Base-by-base conservation (phyloP, 306 rosid species). In the Elaeagnus macrophylla region DNA sequence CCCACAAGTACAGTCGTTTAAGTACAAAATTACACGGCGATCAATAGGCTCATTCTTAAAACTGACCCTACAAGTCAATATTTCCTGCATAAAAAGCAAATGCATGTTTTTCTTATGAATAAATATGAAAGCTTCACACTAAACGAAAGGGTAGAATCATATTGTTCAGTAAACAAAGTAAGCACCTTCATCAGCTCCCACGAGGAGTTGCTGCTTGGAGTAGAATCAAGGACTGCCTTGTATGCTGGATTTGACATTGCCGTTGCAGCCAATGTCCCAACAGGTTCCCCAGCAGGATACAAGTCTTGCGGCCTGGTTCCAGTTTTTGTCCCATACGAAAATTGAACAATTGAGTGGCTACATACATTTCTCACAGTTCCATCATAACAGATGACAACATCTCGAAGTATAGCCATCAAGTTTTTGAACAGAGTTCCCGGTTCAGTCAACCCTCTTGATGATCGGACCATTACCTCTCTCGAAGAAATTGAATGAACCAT, bases 231-330 rank as follows among this genome's bases (percentile, higher is more conserved):
- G 55, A 91, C 99, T 32, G 97, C 95, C 63, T 86, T 87, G 56
- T 87, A 91, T 3, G 99, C 99, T 75, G 99, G 99, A 74, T 79
- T 91, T 10, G 99, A 91, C 96, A 91, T 91, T 0, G 96, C 77
- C 5, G 99, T 91, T 56, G 99, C 99, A 51, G 96, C 99, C 66
- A 91, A 72, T 54, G 87, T 95, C 9, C 99, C 99, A 47, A 91
- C 99, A 54, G 99, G 99, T 79, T 87, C 99, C 8, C 99, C 99
- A 14, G 99, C 72, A 71, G 99, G 96, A 54, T 82, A 82, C 19
- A 87, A 60, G 54, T 53, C 78, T 8, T 68, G 67, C 11, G 75
- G 55, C 37, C 45, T 54, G 36, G 67, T 72, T 60, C 84, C 85
- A 39, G 67, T 58, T 39, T 72, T 71, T 8, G 54, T 50, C 35